Base-by-base conservation (phyloP, 1,284 basidiomycete species). In the Boletellus deceptivus region DNA sequence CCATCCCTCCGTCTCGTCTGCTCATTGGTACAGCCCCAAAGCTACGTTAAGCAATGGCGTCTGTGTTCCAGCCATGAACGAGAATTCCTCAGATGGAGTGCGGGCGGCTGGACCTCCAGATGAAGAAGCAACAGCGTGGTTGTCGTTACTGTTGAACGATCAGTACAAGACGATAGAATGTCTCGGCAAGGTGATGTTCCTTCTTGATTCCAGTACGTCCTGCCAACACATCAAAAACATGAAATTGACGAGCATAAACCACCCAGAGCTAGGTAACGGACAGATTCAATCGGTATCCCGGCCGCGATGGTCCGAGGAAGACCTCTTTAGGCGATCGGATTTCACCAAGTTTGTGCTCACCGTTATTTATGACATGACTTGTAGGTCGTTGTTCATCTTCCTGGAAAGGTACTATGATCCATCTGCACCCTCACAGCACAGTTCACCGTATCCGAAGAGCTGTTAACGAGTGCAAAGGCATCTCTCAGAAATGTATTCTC, bases 201-300 rank as follows among this genome's bases (percentile, higher is more conserved):
- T 58, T 34, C 48, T 57, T 22, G 20, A 40, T 24, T 38, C 16
- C 13, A 8, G 56, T 52, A 39, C 14, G 56, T 18, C 31, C 4
- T 5, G 27, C 9, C 13, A 16, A 22, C 10, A 0, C 4, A 18
- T 25, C 18, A 20, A 22, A 22, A 11, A 41, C 17, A 22, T 41
- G 6, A 0, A 56, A n/a, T n/a, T n/a, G n/a, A n/a, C n/a, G n/a
- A n/a, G n/a, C n/a, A n/a, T n/a, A n/a, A n/a, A n/a, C n/a, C n/a
- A n/a, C n/a, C n/a, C n/a, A n/a, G 41, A 18, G 14, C 3, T 43
- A 8, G 27, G 39, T 5, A 46, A 20, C 1, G 40, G 31, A 14
- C 22, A 41, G 8, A 16, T 5, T 18, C 45, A 16, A 14, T 1
- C 16, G 13, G 45, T 52, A 18, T 11, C 33, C 13, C 17, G 1